Evolutionary conservation across 1,284 basidiomycete species (phyloP), one percentile per base, ranked within the genome.

Genomic region (Exobasidium cylindrosporum): DNA sequence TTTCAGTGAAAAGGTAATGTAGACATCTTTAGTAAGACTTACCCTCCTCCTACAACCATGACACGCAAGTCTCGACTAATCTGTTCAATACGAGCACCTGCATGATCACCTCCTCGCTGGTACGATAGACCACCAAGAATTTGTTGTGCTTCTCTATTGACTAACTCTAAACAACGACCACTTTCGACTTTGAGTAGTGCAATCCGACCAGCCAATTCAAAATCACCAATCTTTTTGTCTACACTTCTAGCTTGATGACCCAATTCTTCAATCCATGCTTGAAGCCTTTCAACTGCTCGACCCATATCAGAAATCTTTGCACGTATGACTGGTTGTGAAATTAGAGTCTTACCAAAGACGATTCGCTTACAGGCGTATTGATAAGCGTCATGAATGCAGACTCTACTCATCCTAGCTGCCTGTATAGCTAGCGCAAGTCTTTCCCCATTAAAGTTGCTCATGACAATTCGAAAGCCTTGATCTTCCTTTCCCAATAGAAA

Each of bases 371-470:
- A 47, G 3, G 60, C 57, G n/a, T 60, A 62, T 24, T 44, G 28
- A 30, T 40, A 43, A 0, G 31, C 21, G 24, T 62, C 60, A 28
- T 62, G 57, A n/a, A 62, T 60, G 47, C 57, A 61, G 17, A 61
- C 31, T 23, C 60, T 30, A 21, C 57, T 24, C 58, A 60, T 60
- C n/a, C 60, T 57, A 6, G 28, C 14, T 50, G 60, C 57, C 21
- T 40, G 28, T 28, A 60, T 47, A 26, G 47, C 32, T n/a, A 62
- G 21, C 2, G 57, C 60, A 4, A 60, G 32, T n/a, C 60, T 46
- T 53, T 62, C 60, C 17, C 45, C 44, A 28, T 62, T 62, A 43
- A 62, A 62, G 32, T 62, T 62, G 57, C 57, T 60, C 58, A 62
- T 60, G 10, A 62, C 57, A 47, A 62, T 60, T 29, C 46, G 43